A percentile compares a stretch with the other conserved stretches of the same genome.
phyloP scores from a whole-genome alignment of 2,329 filamentous ascomycete species.

The Colletotrichum simmondsii region DNA sequence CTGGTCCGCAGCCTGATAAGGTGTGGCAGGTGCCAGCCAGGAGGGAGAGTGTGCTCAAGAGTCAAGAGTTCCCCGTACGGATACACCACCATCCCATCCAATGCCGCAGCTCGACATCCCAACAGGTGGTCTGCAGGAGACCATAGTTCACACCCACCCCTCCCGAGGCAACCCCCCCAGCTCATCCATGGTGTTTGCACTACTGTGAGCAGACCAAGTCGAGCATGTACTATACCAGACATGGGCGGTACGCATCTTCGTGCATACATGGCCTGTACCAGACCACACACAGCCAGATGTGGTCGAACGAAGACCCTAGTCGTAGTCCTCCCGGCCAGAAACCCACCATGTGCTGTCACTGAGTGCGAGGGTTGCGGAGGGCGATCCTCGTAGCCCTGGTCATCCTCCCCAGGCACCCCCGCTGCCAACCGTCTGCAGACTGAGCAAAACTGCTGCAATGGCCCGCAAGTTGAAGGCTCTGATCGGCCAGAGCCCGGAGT shows the following conservation, averaged over 20 bases:
- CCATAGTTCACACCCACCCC: conserved; percentile 21
- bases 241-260: conserved; percentile 12
- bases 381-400: conserved; percentile 25
- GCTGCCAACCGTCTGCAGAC: conserved; percentile 1
- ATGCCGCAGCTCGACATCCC: conserved; percentile 27
- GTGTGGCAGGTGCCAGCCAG: conserved; percentile 33
- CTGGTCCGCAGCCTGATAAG: conserved; percentile 32
- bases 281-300: conserved; percentile 11
- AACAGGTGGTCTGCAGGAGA: conserved; percentile 30
- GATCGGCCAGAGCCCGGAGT: conserved; percentile 2
- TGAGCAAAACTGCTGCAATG: conserved; percentile 17
- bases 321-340: conserved; percentile 6
- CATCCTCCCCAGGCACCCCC: conserved; percentile 9
- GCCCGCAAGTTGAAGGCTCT: conserved; percentile 5
- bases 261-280: conserved; percentile 26
- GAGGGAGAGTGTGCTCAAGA: conserved; percentile 14
- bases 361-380: conserved; percentile 14
- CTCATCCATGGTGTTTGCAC: conserved; percentile 20
- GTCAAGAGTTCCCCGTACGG: conserved; percentile 2
- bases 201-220: conserved; percentile 25
- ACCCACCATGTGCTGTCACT: conserved; percentile 23
- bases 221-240: conserved; percentile 19
- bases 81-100: conserved; percentile 19
- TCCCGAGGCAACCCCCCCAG: conserved; percentile 6
- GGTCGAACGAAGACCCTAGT: conserved; percentile 16